Percentiles rank a stretch among this genome's conserved stretches.
Conservation (phyloP, 2,329 filamentous ascomycete species). For the Penicillium freii region DNA sequence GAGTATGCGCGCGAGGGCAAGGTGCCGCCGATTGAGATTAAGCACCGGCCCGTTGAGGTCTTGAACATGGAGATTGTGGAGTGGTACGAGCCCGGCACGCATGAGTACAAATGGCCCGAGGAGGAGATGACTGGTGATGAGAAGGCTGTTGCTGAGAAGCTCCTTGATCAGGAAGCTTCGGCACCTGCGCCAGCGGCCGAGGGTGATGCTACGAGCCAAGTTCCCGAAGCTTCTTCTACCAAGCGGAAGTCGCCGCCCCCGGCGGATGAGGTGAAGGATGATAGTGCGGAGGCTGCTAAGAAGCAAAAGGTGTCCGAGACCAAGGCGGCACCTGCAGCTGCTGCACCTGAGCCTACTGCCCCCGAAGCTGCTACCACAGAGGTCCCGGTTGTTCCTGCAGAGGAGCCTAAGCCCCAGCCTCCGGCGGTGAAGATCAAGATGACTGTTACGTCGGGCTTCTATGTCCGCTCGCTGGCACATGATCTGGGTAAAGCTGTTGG, state of each 20-base stretch:
- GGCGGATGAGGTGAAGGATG: slow-evolving; percentile 21
- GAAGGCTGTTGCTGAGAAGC: slow-evolving; percentile 71
- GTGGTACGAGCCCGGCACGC: slow-evolving; percentile 77
- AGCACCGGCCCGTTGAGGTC: slow-evolving; percentile 76
- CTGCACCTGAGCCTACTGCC: slow-evolving; percentile 10
- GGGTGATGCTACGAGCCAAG: slow-evolving; percentile 31
- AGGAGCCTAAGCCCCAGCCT: slow-evolving; percentile 38
- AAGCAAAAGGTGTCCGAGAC: slow-evolving; percentile 35
- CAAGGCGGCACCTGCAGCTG: slow-evolving; percentile 17
- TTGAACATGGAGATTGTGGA: slow-evolving; percentile 75
- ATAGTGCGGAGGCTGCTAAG: slow-evolving; percentile 25
- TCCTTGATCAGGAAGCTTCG: slow-evolving; percentile 45
- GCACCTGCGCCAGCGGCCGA: slow-evolving; percentile 22
- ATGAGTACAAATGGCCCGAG: slow-evolving; percentile 74
- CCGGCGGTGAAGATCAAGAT: slow-evolving; percentile 81
- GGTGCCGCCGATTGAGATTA: slow-evolving; percentile 79
- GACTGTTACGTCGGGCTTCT: slow-evolving; percentile 94
- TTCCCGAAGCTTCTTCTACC: slow-evolving; percentile 17
- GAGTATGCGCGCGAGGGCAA: slow-evolving; percentile 92
- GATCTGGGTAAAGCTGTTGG: slow-evolving; percentile 81
- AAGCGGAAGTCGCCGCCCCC: slow-evolving; percentile 40
- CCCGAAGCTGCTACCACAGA: slow-evolving; percentile 16
- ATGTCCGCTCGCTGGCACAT: slow-evolving; percentile 89
- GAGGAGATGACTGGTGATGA: slow-evolving; percentile 74
- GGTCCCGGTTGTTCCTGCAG: slow-evolving; percentile 13